Evolutionary conservation across 2,329 filamentous ascomycete genomes (phyloP).

Genomic region (Penicillium sp.): DNA sequence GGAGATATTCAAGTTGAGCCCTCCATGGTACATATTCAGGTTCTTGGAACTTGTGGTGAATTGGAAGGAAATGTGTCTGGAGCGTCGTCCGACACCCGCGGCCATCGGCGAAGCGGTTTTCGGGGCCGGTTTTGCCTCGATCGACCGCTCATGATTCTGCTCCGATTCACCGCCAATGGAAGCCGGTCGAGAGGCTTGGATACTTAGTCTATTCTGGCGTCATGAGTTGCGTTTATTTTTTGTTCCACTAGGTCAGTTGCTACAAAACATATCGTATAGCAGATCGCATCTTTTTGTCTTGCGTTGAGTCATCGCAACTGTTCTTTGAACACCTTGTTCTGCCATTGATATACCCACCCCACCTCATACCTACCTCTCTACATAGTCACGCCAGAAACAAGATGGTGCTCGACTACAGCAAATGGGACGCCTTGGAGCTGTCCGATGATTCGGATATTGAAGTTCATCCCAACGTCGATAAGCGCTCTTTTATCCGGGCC

Average conservation of each 20-base stretch:
- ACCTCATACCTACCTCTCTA: conserved; percentile 15
- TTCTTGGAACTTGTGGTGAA: conserved; percentile 19
- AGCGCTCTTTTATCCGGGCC: conserved; percentile 94
- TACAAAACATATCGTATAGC: not conserved
- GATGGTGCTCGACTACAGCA: conserved; percentile 64
- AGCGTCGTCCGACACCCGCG: conserved; percentile 7
- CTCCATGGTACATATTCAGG: conserved; percentile 9
- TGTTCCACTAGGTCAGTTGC: not conserved
- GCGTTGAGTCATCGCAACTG: not conserved
- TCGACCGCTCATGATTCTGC: conserved; percentile 30
- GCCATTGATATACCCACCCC: conserved; percentile 21
- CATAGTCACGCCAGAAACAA: conserved; percentile 14
- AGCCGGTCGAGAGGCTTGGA: conserved; percentile 36
- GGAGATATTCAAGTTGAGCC: conserved; percentile 5
- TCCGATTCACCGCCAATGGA: conserved; percentile 31
- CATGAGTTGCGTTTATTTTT: not conserved
- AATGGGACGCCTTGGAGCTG: conserved; percentile 82
- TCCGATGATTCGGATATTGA: conserved; percentile 98
- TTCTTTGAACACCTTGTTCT: conserved; percentile 9
- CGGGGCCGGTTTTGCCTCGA: conserved; percentile 25
- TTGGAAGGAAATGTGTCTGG: conserved; percentile 12
- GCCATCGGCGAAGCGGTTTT: conserved; percentile 16
- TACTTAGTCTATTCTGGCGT: conserved; percentile 15
- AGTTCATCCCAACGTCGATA: conserved; percentile 98
- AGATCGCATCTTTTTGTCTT: not conserved